Percentiles rank a stretch among this genome's conserved stretches.
Conservation (phyloP, 1,284 basidiomycete species). For the Trichosporon asahii region DNA sequence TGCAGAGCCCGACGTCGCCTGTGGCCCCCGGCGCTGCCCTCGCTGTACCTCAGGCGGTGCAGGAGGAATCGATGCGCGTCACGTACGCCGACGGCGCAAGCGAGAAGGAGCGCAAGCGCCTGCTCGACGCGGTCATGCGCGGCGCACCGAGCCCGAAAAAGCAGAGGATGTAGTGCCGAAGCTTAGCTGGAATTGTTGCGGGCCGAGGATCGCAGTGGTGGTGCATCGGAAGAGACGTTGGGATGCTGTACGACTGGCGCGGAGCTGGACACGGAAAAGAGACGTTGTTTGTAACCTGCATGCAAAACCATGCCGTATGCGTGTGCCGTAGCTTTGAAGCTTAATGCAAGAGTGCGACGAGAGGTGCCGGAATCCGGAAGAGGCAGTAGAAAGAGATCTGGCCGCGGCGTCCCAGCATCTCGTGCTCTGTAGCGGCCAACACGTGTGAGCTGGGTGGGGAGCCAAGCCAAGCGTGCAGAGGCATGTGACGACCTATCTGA, state of each 20-base stretch:
- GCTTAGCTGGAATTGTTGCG: too few species aligned
- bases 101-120: conserved; percentile 35
- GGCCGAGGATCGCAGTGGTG: too few species aligned
- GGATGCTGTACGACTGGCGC: not conserved
- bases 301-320: not conserved
- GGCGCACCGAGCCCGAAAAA: conserved; percentile 18
- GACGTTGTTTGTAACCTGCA: conserved; percentile 9
- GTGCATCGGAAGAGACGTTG: too few species aligned
- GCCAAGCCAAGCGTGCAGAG: too few species aligned
- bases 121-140: conserved; percentile 34
- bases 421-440: too few species aligned
- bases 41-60: not conserved
- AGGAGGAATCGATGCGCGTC: conserved; percentile 42
- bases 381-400: not conserved
- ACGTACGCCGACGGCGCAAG: conserved; percentile 36
- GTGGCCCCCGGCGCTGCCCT: not conserved
- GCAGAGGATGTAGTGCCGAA: conserved; percentile 9
- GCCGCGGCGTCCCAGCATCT: too few species aligned
- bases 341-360: not conserved
- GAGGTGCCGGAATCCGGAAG: not conserved
- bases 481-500: not conserved
- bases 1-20: not conserved
- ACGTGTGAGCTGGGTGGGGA: too few species aligned
- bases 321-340: not conserved
- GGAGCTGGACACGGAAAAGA: too few species aligned